phyloP scores from a whole-genome alignment of 1,284 basidiomycete species.

The Cryptococcus hybrid region DNA sequence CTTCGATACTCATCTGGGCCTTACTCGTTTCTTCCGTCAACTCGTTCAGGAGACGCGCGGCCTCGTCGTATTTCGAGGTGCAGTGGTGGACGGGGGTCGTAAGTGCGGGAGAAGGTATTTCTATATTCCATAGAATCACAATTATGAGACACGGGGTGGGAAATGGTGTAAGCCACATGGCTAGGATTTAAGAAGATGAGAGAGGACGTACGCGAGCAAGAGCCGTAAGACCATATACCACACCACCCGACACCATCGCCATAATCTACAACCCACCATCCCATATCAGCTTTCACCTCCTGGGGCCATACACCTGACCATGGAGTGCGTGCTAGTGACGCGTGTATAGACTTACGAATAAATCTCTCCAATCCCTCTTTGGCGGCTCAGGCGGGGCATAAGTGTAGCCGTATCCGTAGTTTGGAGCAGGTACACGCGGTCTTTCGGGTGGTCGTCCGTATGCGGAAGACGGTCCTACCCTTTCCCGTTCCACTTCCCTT shows the following conservation, averaged over 20 bases:
- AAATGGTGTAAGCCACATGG: not conserved
- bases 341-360: conserved; percentile 65
- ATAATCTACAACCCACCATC: conserved; percentile 65
- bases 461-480: too few relatives aligned
- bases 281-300: not conserved
- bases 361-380: conserved; percentile 84
- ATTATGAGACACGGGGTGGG: not conserved
- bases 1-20: conserved; percentile 80
- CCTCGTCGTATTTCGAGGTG: conserved; percentile 78
- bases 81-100: conserved; percentile 79
- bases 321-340: not conserved
- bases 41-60: conserved; percentile 67
- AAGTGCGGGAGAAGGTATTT: conserved; percentile 93
- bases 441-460: conserved; percentile 1
- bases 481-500: too few relatives aligned
- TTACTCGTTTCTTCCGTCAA: conserved; percentile 59
- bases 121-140: conserved; percentile 48
- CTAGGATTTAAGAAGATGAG: not conserved
- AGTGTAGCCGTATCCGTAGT: conserved; percentile 17
- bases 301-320: not conserved
- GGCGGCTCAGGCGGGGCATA: conserved; percentile 48
- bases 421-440: conserved; percentile 5
- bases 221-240: conserved; percentile 83
- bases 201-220: conserved; percentile 69
- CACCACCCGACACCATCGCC: conserved; percentile 82